A percentile compares a stretch with the other conserved stretches of the same genome.
These are phyloP conservation scores for Sarocladium strictum DNA, from an alignment of 2,329 filamentous ascomycete species.

Conservation along the genomic window DNA sequence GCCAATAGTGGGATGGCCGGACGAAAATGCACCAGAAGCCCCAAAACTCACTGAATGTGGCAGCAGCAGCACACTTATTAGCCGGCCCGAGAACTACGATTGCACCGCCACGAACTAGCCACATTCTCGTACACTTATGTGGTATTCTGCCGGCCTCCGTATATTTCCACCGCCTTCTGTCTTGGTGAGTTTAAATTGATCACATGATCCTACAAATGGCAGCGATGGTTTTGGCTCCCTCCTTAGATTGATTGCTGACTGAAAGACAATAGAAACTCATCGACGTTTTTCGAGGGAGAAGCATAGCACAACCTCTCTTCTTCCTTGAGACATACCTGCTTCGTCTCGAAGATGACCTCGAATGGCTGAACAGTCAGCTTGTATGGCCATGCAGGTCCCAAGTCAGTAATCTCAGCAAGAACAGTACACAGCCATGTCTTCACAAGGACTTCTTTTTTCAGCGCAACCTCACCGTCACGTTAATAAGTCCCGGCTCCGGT, in stretches of 20 bases:
- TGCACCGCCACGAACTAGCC: conserved; percentile 1
- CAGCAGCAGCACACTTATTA: too few relatives aligned
- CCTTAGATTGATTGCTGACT: neutral
- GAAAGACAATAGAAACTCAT: neutral
- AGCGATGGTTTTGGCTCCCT: too few relatives aligned
- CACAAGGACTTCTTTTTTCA: neutral
- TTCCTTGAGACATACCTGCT: too few relatives aligned
- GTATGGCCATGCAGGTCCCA: neutral
- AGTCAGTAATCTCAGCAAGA: too few relatives aligned
- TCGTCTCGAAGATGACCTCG: too few relatives aligned
- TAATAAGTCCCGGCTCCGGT: neutral
- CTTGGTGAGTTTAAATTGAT: neutral
- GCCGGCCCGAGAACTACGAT: neutral
- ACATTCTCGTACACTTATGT: neutral
- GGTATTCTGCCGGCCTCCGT: neutral
- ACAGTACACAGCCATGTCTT: neutral
- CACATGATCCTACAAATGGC: conserved; percentile 2
- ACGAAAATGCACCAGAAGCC: neutral
- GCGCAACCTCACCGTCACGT: too few relatives aligned
- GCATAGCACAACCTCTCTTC: too few relatives aligned
- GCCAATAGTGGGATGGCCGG: neutral
- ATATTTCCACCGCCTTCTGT: neutral
- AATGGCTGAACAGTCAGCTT: neutral
- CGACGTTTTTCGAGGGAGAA: too few relatives aligned
- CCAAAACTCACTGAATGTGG: neutral